phyloP scores from a whole-genome alignment of 1,139 yeast genomes.

The Arxiozyma telluris region DNA sequence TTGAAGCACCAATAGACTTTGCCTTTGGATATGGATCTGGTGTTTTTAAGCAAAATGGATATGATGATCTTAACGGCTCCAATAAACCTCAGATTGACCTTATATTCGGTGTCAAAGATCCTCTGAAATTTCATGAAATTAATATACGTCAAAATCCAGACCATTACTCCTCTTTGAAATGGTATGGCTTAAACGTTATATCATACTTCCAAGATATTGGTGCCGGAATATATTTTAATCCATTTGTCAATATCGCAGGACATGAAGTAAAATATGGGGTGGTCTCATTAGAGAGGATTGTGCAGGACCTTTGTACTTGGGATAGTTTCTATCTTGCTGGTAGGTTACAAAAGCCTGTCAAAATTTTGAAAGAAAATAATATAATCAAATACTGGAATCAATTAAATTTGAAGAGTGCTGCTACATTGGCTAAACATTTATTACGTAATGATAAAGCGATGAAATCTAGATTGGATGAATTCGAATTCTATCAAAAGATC shows the following conservation, averaged over 20 bases:
- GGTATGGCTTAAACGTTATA: constrained; percentile 52
- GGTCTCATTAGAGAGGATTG: constrained; percentile 50
- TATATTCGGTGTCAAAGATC: constrained; percentile 73
- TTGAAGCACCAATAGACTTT: constrained; percentile 60
- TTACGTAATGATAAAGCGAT: constrained; percentile 33
- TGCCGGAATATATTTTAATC: constrained; percentile 90
- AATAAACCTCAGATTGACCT: constrained; percentile 70
- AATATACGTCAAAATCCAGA: constrained; percentile 57
- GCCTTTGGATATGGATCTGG: constrained; percentile 96
- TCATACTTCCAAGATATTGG: constrained; percentile 62
- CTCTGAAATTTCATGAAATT: constrained; percentile 63
- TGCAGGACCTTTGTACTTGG: constrained; percentile 75
- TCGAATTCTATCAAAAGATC: constrained; percentile 62
- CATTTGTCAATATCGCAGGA: constrained; percentile 62
- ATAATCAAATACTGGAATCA: constrained; percentile 60
- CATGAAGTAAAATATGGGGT: constrained; percentile 79
- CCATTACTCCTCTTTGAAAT: constrained; percentile 67
- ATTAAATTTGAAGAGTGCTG: constrained; percentile 68
- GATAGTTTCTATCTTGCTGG: constrained; percentile 82
- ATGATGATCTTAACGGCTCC: constrained; percentile 19
- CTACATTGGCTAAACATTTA: constrained; percentile 57
- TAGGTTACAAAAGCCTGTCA: constrained; percentile 88
- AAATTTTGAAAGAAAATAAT: constrained; percentile 56
- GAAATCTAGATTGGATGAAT: constrained; percentile 42
- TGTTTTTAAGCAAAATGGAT: constrained; percentile 73